These are phyloP conservation scores for Phytopythium oedochilum DNA, from an alignment of 352 stramenopile genomes.

Conservation along the genomic window DNA sequence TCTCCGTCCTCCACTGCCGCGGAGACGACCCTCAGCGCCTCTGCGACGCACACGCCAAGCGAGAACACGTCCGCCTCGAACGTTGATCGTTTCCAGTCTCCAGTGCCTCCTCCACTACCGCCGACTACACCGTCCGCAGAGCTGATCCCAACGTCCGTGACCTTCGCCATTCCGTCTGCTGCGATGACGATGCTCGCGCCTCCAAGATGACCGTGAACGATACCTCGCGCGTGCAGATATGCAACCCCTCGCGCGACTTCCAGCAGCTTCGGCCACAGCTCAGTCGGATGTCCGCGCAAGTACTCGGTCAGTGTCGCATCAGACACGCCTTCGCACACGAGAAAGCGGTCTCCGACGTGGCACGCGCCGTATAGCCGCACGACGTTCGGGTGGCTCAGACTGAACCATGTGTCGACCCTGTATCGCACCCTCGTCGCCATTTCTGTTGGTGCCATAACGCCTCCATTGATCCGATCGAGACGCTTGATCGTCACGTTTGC, in stretches of 20 bases:
- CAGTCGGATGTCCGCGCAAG: neutral
- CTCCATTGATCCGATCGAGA: neutral
- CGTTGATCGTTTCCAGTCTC: slow-evolving; percentile 10
- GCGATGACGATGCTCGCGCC: neutral
- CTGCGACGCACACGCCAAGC: slow-evolving; percentile 26
- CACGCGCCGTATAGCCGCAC: slow-evolving; percentile 28
- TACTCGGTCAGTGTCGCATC: neutral
- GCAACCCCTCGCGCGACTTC: neutral
- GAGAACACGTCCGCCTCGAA: slow-evolving; percentile 20
- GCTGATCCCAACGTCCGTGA: neutral
- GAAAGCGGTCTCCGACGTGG: slow-evolving; percentile 1
- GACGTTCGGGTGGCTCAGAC: slow-evolving; percentile 24
- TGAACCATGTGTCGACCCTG: slow-evolving; percentile 24
- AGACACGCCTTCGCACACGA: neutral
- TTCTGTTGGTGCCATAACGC: neutral
- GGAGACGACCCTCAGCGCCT: slow-evolving; percentile 15
- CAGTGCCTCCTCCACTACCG: neutral
- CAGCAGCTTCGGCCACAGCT: neutral
- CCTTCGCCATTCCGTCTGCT: neutral
- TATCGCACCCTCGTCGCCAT: slow-evolving; percentile 13
- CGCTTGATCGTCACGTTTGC: slow-evolving; percentile 1
- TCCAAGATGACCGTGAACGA: neutral
- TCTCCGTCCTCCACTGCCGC: slow-evolving; percentile 15
- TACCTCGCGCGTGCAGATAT: neutral
- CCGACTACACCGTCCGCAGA: neutral